Evolutionary conservation across 2,329 filamentous ascomycete species (phyloP).

Genomic region (Decorospora gaudefroyi): DNA sequence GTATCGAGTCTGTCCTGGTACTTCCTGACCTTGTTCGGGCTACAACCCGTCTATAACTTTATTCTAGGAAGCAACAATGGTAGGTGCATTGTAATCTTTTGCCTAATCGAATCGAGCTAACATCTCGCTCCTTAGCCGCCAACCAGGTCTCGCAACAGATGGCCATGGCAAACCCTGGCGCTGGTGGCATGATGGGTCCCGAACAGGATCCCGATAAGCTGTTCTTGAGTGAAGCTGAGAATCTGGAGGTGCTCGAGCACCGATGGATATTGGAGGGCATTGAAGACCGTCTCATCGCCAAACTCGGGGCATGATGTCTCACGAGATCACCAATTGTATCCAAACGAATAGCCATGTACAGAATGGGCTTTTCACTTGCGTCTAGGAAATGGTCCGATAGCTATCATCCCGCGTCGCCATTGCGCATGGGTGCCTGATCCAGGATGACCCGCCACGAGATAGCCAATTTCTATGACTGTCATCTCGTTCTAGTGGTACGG

Average conservation of each 20-base stretch:
- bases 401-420: slow-evolving; percentile 30
- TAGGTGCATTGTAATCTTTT: slow-evolving; percentile 54
- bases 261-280: slow-evolving; percentile 88
- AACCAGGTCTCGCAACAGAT: slow-evolving; percentile 88
- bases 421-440: slow-evolving; percentile 24
- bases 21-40: slow-evolving; percentile 93
- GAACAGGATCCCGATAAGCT: slow-evolving; percentile 95
- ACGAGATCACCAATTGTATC: slow-evolving; percentile 11
- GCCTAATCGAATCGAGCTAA: slow-evolving; percentile 34
- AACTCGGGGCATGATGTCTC: slow-evolving; percentile 33
- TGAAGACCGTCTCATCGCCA: slow-evolving; percentile 76
- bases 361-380: slow-evolving; percentile 9
- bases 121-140: slow-evolving; percentile 64
- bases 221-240: slow-evolving; percentile 90
- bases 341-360: slow-evolving; percentile 14
- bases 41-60: slow-evolving; percentile 97
- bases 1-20: slow-evolving; percentile 99
- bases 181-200: slow-evolving; percentile 83
- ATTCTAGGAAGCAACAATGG: slow-evolving; percentile 94
- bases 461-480: slow-evolving; percentile 37
- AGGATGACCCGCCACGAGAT: slow-evolving; percentile 28
- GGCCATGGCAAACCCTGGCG: slow-evolving; percentile 72
- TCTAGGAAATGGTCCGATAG: slow-evolving; percentile 18
- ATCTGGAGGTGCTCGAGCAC: slow-evolving; percentile 92
- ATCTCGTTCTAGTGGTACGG: slow-evolving; percentile 28